Percentiles rank a stretch among this genome's conserved stretches.
Conservation (phyloP, 768 basidiomycete genomes). For the Tremella mesenterica region DNA sequence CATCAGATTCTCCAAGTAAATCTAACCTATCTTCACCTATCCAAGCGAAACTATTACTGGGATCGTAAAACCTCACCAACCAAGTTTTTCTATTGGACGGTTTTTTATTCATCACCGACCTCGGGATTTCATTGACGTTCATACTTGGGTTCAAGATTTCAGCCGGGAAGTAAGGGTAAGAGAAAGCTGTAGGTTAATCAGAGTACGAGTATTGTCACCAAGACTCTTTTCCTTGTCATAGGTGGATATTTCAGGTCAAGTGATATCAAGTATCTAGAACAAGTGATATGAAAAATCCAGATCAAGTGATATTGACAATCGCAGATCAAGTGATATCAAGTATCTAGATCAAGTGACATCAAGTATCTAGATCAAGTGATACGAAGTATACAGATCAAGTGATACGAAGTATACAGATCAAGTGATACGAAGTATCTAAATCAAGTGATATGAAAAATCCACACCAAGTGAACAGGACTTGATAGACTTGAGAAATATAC, state of each 20-base stretch:
- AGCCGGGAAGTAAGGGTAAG: slow-evolving; percentile 83
- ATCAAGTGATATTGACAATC: slow-evolving; percentile 2
- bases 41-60: slow-evolving; percentile 58
- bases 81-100: slow-evolving; percentile 50
- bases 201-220: background rate
- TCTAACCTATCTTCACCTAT: slow-evolving; percentile 54
- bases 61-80: slow-evolving; percentile 75
- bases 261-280: slow-evolving; percentile 33
- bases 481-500: no score
- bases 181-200: slow-evolving; percentile 52
- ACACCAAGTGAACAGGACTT: background rate
- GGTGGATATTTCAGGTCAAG: background rate
- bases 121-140: slow-evolving; percentile 55
- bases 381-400: no score
- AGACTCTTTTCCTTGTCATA: no score
- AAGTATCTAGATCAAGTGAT: background rate
- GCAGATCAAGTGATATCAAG: background rate
- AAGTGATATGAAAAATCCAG: slow-evolving; percentile 2
- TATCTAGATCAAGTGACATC: background rate
- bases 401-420: no score
- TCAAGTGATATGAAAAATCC: slow-evolving; percentile 3
- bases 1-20: slow-evolving; percentile 59
- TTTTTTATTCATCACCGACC: slow-evolving; percentile 38
- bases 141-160: slow-evolving; percentile 56
- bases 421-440: slow-evolving; percentile 33